Conservation (phyloP, 208 protist species). For the Crithidia bombi region DNA sequence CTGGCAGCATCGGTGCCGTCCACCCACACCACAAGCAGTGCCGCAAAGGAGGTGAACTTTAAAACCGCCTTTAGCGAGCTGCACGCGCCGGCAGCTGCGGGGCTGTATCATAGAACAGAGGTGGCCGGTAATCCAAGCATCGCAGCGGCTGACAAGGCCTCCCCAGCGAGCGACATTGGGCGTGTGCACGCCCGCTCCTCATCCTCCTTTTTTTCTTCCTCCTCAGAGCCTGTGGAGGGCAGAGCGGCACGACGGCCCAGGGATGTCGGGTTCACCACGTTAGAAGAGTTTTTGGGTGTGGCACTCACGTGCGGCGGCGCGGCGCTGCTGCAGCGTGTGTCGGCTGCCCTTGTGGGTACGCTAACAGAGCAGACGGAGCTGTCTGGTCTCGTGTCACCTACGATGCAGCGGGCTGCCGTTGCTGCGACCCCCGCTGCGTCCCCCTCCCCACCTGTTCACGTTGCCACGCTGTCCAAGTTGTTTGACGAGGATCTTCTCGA, state of each 20-base stretch:
- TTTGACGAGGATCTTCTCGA: constrained; percentile 31
- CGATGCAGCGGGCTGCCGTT: not conserved
- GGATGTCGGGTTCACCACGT: constrained; percentile 25
- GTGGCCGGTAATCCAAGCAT: not conserved
- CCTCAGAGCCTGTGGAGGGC: too few relatives aligned
- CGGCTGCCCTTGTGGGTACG: constrained; percentile 3
- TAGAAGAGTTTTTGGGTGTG: constrained; percentile 15
- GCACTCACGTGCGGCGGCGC: constrained; percentile 3
- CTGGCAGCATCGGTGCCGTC: not conserved
- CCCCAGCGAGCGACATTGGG: not conserved
- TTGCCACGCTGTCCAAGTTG: constrained; percentile 24
- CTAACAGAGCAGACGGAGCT: not conserved
- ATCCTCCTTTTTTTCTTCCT: too few relatives aligned
- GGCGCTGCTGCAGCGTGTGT: constrained; percentile 11
- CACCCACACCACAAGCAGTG: not conserved
- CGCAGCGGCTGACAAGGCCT: not conserved
- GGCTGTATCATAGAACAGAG: not conserved
- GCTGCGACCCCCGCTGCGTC: not conserved
- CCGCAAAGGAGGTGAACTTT: constrained; percentile 33
- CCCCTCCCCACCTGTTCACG: not conserved
- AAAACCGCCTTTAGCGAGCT: constrained; percentile 7
- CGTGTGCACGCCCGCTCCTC: constrained; percentile 3
- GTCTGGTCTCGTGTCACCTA: not conserved
- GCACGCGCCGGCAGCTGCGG: not conserved
- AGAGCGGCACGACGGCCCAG: not conserved